These are phyloP conservation scores for Hypoxylon sp. DNA, from an alignment of 2,329 filamentous ascomycete species.

Conservation along the genomic window DNA sequence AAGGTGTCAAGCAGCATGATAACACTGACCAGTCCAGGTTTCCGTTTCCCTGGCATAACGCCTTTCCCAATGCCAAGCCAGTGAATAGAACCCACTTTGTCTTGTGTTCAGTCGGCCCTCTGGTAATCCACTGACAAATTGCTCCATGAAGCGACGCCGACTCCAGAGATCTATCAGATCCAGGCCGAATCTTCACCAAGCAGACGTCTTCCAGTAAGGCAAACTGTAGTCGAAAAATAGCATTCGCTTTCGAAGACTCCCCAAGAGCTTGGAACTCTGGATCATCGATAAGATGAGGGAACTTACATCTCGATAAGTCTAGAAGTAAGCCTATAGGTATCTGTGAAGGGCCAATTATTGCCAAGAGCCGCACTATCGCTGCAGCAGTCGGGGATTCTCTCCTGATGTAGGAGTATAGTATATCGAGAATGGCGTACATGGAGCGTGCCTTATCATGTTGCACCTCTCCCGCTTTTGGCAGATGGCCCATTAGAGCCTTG, in stretches of 20 bases:
- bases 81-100: not conserved
- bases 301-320: not conserved
- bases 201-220: not conserved
- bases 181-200: not conserved
- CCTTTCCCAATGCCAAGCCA: not conserved
- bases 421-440: not conserved
- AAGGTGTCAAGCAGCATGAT: not conserved
- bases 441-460: constrained; percentile 6
- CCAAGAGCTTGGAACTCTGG: not conserved
- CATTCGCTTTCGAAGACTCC: not conserved
- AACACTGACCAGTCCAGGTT: not conserved
- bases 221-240: not conserved
- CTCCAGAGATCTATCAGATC: not conserved
- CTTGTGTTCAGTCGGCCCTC: not conserved
- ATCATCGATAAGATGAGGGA: not conserved
- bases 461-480: constrained; percentile 1
- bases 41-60: not conserved
- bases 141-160: not conserved
- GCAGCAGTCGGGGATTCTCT: not conserved
- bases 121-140: not conserved
- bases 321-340: not conserved
- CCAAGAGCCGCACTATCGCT: not conserved
- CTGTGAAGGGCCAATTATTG: not conserved
- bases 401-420: not conserved
- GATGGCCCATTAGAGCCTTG: not conserved